Base-by-base conservation (phyloP, 306 rosid genomes). In the Hippophae gyantsensis region DNA sequence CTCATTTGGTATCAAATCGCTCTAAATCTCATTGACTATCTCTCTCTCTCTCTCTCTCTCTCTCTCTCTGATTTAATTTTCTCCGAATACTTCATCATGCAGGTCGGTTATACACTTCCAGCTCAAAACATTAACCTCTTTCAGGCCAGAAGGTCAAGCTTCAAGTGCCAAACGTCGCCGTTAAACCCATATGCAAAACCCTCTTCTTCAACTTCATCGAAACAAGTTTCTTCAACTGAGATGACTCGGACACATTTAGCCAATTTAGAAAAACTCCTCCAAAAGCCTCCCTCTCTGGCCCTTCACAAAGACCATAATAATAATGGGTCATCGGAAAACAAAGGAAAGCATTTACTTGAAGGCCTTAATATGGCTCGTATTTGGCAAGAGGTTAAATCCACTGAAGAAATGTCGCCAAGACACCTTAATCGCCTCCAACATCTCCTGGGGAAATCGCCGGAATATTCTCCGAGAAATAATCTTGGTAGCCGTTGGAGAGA, bases 331-430 rank as follows among this genome's bases (percentile, higher is more conserved):
- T 8, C 45, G 7, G 83, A 76, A 8, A 83, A 66, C 52, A 82
- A 66, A 45, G 80, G 77, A 2, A 93, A 62, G 14, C 74, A 63
- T 26, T 26, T 84, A 0, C 60, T 93, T 0, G 89, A 83, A 58
- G 79, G 81, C 3, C 86, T 93, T 0, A 82, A 65, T 27, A 41
- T 93, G 2, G 78, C 82, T 0, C 57, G 69, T 32, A 54, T 93
- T 0, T 88, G 94, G 97, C 82, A 94, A 1, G 87, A 80, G 47
- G 62, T 76, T 11, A 84, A 75, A 44, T 78, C 86, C 1, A 71
- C 76, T 0, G 99, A 93, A 1, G 97, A 93, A 43, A 93, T 93
- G 85, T 93, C 97, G 1, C 97, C 97, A 6, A 66, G 89, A 1
- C 79, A 88, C 38, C 69, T 88, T 0, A 82, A 78, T 52, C 86